Evolutionary conservation across 495 filamentous ascomycete species (phyloP).

Genomic region (Cercophora sp.): DNA sequence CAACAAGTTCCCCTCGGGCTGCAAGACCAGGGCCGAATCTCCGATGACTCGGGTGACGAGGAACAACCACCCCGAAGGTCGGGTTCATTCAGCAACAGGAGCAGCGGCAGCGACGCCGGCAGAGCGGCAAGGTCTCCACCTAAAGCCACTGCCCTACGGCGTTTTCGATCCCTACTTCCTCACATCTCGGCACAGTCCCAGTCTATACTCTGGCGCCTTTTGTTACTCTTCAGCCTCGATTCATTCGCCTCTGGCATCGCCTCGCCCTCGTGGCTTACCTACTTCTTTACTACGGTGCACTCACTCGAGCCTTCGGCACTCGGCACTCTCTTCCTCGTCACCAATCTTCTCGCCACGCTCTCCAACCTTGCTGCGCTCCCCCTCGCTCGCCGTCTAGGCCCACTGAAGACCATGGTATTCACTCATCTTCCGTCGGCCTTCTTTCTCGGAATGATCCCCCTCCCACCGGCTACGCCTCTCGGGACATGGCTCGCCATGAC

Average conservation of each 20-base stretch:
- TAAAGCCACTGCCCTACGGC: not conserved
- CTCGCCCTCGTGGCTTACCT: conserved; percentile 58
- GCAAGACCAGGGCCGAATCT: conserved; percentile 48
- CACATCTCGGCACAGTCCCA: conserved; percentile 52
- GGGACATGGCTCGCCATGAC: conserved; percentile 51
- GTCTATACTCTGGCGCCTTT: conserved; percentile 57
- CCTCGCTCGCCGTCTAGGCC: conserved; percentile 70
- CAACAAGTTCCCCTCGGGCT: not conserved
- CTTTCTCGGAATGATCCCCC: conserved; percentile 64
- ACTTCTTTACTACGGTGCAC: conserved; percentile 71
- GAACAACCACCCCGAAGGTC: not conserved
- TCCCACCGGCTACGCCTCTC: conserved; percentile 39
- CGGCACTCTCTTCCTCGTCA: conserved; percentile 64
- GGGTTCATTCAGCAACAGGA: not conserved
- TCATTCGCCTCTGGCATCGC: conserved; percentile 28
- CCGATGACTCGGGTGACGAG: conserved; percentile 21
- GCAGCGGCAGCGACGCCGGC: not conserved
- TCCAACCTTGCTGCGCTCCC: conserved; percentile 69
- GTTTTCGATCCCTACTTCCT: conserved; percentile 28
- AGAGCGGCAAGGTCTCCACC: too few species aligned
- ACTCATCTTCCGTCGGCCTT: conserved; percentile 76
- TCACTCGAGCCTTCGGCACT: conserved; percentile 58
- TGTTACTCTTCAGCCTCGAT: conserved; percentile 13
- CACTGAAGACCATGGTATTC: conserved; percentile 83
- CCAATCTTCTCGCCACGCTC: conserved; percentile 60